phyloP scores from a whole-genome alignment of 2,329 filamentous ascomycete genomes.

The Cladosporium sp. region DNA sequence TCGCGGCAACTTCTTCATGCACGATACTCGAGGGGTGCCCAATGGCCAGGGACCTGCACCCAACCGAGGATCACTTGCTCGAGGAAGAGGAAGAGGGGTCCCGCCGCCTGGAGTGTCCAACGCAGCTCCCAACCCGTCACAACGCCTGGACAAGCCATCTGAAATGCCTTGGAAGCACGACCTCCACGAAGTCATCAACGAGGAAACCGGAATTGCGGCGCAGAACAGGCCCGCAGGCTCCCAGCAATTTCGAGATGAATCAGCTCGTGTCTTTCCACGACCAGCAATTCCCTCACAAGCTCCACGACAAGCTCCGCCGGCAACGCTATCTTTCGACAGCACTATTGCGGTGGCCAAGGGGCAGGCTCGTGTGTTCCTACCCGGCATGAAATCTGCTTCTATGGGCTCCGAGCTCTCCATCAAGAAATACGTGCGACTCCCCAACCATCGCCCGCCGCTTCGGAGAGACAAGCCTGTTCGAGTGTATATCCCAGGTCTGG shows the following conservation, averaged over 20 bases:
- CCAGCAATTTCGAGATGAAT: slow-evolving; percentile 21
- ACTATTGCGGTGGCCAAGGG: slow-evolving; percentile 3
- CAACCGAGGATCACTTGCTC: slow-evolving; percentile 28
- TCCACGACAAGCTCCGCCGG: not conserved
- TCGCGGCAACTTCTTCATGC: slow-evolving; percentile 93
- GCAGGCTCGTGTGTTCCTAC: slow-evolving; percentile 63
- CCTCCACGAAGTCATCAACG: slow-evolving; percentile 67
- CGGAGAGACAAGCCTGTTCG: slow-evolving; percentile 95
- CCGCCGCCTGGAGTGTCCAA: slow-evolving; percentile 50
- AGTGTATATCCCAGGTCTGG: slow-evolving; percentile 77
- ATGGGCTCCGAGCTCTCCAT: slow-evolving; percentile 72
- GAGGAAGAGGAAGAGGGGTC: slow-evolving; percentile 62
- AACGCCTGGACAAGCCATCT: slow-evolving; percentile 46
- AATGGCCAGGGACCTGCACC: slow-evolving; percentile 20
- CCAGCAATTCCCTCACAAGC: slow-evolving; percentile 3
- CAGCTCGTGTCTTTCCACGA: slow-evolving; percentile 23
- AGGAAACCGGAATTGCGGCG: slow-evolving; percentile 23
- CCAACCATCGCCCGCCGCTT: slow-evolving; percentile 88
- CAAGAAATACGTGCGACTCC: slow-evolving; percentile 89
- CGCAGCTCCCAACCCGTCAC: slow-evolving; percentile 43
- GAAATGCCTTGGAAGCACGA: slow-evolving; percentile 88
- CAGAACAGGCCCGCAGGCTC: slow-evolving; percentile 15
- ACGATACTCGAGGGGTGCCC: slow-evolving; percentile 65
- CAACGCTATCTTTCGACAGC: slow-evolving; percentile 7
- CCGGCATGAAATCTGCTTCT: slow-evolving; percentile 64